Conservation (phyloP, 2,329 filamentous ascomycete species). For the Diaporthe velutina region DNA sequence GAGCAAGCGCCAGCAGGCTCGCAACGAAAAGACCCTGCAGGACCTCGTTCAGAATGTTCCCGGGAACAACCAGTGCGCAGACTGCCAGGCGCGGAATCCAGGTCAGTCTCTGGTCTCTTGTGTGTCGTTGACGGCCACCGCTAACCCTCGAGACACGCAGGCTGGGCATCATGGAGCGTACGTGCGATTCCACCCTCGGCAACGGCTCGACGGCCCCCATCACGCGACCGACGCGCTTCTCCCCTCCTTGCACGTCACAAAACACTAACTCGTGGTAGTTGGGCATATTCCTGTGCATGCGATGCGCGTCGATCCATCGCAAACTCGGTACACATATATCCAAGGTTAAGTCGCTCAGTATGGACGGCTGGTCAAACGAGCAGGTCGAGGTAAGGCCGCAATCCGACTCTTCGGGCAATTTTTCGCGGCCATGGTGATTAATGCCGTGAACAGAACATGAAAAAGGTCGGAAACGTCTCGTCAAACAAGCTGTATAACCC, state of each 20-base stretch:
- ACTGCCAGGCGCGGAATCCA: conserved; percentile 93
- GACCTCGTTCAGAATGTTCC: conserved; percentile 86
- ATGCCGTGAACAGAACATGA: conserved; percentile 81
- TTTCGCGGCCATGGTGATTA: background rate
- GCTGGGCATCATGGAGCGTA: conserved; percentile 98
- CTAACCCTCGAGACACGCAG: conserved; percentile 61
- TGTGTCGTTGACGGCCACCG: conserved; percentile 26
- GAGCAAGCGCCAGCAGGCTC: conserved; percentile 98
- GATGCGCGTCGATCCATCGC: conserved; percentile 93
- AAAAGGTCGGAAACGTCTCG: conserved; percentile 84
- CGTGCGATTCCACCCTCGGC: conserved; percentile 51
- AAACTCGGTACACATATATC: conserved; percentile 98
- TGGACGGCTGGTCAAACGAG: conserved; percentile 97
- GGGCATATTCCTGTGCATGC: conserved; percentile 97
- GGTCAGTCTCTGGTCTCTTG: conserved; percentile 65
- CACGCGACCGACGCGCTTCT: conserved; percentile 29
- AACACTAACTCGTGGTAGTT: conserved; percentile 66
- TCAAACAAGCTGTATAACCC: conserved; percentile 95
- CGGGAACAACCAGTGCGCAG: conserved; percentile 94
- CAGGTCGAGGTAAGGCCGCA: conserved; percentile 85
- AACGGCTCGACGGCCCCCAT: conserved; percentile 36
- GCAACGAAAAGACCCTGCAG: conserved; percentile 92
- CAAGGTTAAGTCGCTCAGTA: conserved; percentile 98
- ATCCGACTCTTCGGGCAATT: background rate
- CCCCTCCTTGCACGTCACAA: background rate